Evolutionary conservation across 495 filamentous ascomycete species (phyloP), one percentile per base, ranked within the genome.

Genomic region (Penicillium angulare): DNA sequence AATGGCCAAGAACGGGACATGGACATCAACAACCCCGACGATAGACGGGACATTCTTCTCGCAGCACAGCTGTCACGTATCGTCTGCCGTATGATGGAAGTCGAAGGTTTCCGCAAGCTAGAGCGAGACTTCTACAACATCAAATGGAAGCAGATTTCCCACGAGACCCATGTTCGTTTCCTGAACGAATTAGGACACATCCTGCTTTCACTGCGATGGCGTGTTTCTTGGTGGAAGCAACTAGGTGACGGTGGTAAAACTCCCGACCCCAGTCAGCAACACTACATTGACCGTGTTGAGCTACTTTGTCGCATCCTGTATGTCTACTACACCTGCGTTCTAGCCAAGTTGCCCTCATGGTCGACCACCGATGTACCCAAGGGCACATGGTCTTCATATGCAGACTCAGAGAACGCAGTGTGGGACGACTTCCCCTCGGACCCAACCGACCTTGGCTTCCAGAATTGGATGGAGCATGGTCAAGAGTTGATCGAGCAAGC

Each of bases 101-200:
- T 79, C 3, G 74, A 77, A 66, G 75, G 74, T 8, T 79, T 77
- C 67, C 68, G 68, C 36, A 74, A 70, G 40, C 64, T 79, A 0
- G 74, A 79, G 43, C 68, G 71, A 8, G 72, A 77, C 45, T 73
- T 79, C 45, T 76, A 76, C 64, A 77, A 77, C 52, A 73, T 77
- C 52, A 75, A 72, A 53, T 76, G 75, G 69, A 77, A 76, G 53
- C 72, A 73, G 40, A 74, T 77, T 49, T 71, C 68, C 3, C 69
- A 73, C 49, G 68, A 76, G 13, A 72, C 71, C 1, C 67, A 72
- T 42, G 35, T 75, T 29, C 69, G 69, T 39, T 75, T 77, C 65
- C 57, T 75, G 27, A 52, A 55, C 38, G 71, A 79, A 46, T 61
- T 79, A 12, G 73, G 73, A 12, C 63, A 69, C 41, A 76, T 77